Evolutionary conservation across 768 basidiomycete genomes (phyloP), one percentile per base, ranked within the genome.

Genomic region (Auricularia heimuer): DNA sequence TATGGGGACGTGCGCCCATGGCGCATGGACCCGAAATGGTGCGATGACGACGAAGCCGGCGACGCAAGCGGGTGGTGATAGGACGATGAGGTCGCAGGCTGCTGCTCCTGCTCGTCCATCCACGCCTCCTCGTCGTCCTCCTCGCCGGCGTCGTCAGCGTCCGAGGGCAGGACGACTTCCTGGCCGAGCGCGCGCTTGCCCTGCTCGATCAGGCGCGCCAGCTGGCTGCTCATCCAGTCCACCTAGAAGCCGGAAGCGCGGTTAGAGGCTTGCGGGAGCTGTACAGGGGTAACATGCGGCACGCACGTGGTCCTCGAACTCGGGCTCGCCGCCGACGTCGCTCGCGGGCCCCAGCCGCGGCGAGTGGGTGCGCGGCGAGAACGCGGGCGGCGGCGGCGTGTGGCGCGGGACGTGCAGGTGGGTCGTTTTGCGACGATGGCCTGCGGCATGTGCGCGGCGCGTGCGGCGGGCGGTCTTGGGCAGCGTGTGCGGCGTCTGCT

Each of bases 201-300:
- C 69, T 93, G 85, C 70, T 85, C 84, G 68, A 94, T 93, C 62
- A 93, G 82, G 66, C 75, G 76, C 34, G 83, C 74, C 36, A 94
- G 81, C 68, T 83, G 84, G 67, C 83, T 85, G 21, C 88, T 87
- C 66, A 92, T 88, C 88, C 88, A 90, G 69, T 90, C 88, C 88
- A 92, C 92, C 81, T 91, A 70, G 58, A 69, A 47, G 39, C 67
- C n/a, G 51, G 3, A 18, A 37, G 35, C 3, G 51, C 58, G 24
- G 42, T 42, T 63, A 54, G 54, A 54, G 60, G 34, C 58, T 61
- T 54, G 60, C 35, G 37, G 62, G 64, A 62, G 34, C 39, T 42
- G 39, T 42, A 42, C 12, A 42, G 39, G 39, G 39, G 29, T 2
- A 42, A 35, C n/a, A 47, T 47, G 61, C 24, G 33, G 35, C 37